Base-by-base conservation (phyloP, 75 land plant genomes). In the Cupressus sempervirens region DNA sequence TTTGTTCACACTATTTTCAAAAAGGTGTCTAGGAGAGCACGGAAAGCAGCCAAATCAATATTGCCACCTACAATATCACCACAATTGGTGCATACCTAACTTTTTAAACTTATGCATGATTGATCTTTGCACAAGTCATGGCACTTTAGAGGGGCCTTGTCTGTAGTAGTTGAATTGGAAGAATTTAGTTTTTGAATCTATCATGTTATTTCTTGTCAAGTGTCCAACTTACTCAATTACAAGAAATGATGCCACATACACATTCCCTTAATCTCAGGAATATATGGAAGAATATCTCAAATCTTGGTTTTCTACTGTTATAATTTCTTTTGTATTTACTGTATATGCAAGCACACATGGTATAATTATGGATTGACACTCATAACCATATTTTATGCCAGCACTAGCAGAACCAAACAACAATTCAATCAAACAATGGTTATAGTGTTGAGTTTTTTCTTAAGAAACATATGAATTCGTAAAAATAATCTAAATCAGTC, bases 1-100 rank as follows among this genome's bases (percentile, higher is more conserved):
- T 91, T 93, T 84, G 45, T 91, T 9, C 83, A 93, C 43, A 91
- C 90, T 58, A 70, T 93, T 15, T 91, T 93, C 82, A 83, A 86
- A 73, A 93, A 88, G 87, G 35, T 91, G 4, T 93, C 94, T 3
- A 82, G 86, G 75, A 80, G 87, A 82, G 92, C 90, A 0, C 41
- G 92, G 40, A 88, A 73, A 84, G 91, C 89, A 14, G 94, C 88
- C 14, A 82, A 88, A 56, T 84, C 90, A 45, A 86, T 93, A 58
- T 80, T 93, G 7, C 94, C 94, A 15, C 40, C 75, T 20, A 34
- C 89, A 10, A 88, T 93, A 48, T 86, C 92, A 8, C 76, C 92
- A 58, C 87, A 88, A 86, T 46, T 93, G 92, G 94, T 93, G 4
- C 23, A 85, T 76, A 34, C 16, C 67, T 43, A 18, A 40, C 80